A percentile compares a stretch with the other conserved stretches of the same genome.
Evolutionary conservation across 75 land plant species (phyloP).

Genomic region (Cryptomeria japonica): DNA sequence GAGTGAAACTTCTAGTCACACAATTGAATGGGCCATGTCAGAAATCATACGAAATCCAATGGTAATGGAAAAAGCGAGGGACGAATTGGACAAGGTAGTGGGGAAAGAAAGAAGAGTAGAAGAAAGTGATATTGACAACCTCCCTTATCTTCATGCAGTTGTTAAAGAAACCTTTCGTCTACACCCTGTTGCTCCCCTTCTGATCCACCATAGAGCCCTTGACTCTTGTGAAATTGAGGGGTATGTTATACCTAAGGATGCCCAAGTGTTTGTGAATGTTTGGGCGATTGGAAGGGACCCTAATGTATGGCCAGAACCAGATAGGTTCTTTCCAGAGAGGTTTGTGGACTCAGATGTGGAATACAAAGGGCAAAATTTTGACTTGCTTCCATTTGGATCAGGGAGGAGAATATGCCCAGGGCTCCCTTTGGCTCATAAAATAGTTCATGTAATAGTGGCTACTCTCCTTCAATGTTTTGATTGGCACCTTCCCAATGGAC

Average conservation of each 20-base stretch:
- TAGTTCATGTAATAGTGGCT: slow-evolving; percentile 49
- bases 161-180: slow-evolving; percentile 69
- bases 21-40: not conserved
- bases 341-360: slow-evolving; percentile 52
- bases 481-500: slow-evolving; percentile 44
- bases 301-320: slow-evolving; percentile 46
- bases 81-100: slow-evolving; percentile 18
- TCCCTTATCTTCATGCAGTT: slow-evolving; percentile 41
- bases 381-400: slow-evolving; percentile 66
- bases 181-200: slow-evolving; percentile 73
- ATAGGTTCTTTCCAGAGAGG: slow-evolving; percentile 54
- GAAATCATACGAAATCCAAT: slow-evolving; percentile 11
- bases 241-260: slow-evolving; percentile 54
- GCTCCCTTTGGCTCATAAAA: slow-evolving; percentile 42
- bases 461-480: slow-evolving; percentile 57
- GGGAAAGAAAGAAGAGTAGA: slow-evolving; percentile 6
- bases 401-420: slow-evolving; percentile 68
- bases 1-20: slow-evolving; percentile 16
- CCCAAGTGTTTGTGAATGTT: slow-evolving; percentile 51
- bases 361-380: slow-evolving; percentile 22
- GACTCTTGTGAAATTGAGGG: slow-evolving; percentile 47
- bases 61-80: not conserved
- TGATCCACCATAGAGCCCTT: slow-evolving; percentile 47
- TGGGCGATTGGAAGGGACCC: slow-evolving; percentile 70
- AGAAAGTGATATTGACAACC: not conserved